Base-by-base conservation (phyloP, 2,329 filamentous ascomycete species). In the Pseudogymnoascus sp. region DNA sequence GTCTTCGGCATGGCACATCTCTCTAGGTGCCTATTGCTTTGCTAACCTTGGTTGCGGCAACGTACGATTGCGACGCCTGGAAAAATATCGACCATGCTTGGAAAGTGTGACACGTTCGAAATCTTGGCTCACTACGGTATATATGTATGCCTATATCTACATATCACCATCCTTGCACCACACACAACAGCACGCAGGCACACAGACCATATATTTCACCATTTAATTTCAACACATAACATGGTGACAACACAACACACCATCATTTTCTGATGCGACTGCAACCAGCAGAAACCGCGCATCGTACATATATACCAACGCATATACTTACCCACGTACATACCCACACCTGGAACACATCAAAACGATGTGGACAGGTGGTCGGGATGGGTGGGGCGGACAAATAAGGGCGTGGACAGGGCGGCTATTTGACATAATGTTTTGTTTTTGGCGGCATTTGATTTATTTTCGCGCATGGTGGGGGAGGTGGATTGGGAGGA, bases 141-240 rank as follows among this genome's bases (percentile, higher is more conserved):
- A 41, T 41, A 41, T 41, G 38, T 41, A 23, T 21, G 38, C 19
- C 21, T 23, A 41, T 41, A 41, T 21, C 38, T 41, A 12, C 38
- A 41, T 23, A 23, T 41, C 13, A 10, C 38, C 10, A 41, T 41
- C 38, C 19, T n/a, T 18, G 19, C 2, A 23, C 19, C 38, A 10
- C 38, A 10, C 38, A 13, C 38, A 41, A 41, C 10, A 41, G 18
- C 5, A 23, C 18, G 38, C 18, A 18, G 19, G 38, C 38, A 41
- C 23, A 21, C 38, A n/a, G 38, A n/a, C 8, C 19, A 23, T 23
- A 41, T 19, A 41, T 23, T 41, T 41, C n/a, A 41, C 12, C 38
- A 41, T 41, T 19, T 41, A 41, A 41, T 41, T 41, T 41, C 38
- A 41, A 41, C 38, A 41, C 38, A 41, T 41, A 41, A 12, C 38